A percentile compares a stretch with the other conserved stretches of the same genome.
Conservation (phyloP, 345 rosid species). For the Boechera retrofracta region DNA sequence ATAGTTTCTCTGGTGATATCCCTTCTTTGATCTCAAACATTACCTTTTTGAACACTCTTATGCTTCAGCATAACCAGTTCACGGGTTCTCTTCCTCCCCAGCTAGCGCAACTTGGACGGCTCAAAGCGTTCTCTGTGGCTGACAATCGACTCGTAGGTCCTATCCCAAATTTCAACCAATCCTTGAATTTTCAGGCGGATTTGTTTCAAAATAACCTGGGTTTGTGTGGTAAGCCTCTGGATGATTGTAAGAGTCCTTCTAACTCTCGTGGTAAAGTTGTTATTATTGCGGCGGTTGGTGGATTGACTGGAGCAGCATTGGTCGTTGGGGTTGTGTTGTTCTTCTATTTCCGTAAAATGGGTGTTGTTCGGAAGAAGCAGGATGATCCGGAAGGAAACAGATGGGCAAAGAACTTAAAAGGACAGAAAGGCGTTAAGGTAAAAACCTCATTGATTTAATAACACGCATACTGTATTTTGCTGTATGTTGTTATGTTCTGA, state of each 20-base stretch:
- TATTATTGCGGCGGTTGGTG: constrained; percentile 73
- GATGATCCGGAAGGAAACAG: constrained; percentile 94
- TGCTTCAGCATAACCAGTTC: constrained; percentile 66
- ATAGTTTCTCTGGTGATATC: constrained; percentile 70
- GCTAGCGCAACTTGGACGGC: constrained; percentile 56
- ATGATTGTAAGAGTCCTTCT: constrained; percentile 44
- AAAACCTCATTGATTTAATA: constrained; percentile 34
- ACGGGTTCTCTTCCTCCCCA: constrained; percentile 62
- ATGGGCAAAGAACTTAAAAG: constrained; percentile 81
- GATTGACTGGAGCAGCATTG: constrained; percentile 69
- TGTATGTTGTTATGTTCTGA: constrained; percentile 16
- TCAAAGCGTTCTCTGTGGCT: constrained; percentile 60
- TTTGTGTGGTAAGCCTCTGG: constrained; percentile 70
- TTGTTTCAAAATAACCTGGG: constrained; percentile 48
- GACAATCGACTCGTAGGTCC: constrained; percentile 68
- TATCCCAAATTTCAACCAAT: constrained; percentile 40
- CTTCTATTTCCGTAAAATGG: constrained; percentile 61
- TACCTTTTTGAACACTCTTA: constrained; percentile 66
- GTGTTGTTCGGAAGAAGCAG: constrained; percentile 66
- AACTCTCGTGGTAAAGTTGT: constrained; percentile 49
- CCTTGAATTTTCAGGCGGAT: neutral
- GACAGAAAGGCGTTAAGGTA: constrained; percentile 73
- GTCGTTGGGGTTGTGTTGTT: constrained; percentile 55
- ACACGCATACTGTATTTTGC: neutral
- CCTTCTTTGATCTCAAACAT: constrained; percentile 52